These are phyloP conservation scores for Ophiocytium majus DNA, from an alignment of 352 stramenopile genomes.

Conservation along the genomic window DNA sequence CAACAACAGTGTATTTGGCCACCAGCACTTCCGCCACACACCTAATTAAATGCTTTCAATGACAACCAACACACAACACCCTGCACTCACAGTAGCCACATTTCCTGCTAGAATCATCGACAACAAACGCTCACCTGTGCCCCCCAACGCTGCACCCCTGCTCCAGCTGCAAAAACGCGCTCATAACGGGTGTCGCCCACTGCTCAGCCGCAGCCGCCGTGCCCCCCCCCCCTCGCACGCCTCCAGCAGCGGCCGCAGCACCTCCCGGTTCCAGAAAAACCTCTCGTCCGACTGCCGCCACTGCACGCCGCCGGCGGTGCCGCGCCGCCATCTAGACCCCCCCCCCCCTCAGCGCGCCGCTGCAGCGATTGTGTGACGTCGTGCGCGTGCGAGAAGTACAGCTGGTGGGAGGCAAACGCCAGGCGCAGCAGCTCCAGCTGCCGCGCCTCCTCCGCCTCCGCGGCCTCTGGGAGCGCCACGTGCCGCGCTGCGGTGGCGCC, in stretches of 20 bases:
- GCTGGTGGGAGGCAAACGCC: constrained; percentile 51
- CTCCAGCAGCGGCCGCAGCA: constrained; percentile 52
- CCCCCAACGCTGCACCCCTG: constrained; percentile 31
- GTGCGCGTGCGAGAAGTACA: constrained; percentile 58
- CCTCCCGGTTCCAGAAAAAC: constrained; percentile 60
- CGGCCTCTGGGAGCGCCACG: constrained; percentile 27
- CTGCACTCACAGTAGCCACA: too few relatives aligned
- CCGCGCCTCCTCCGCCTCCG: constrained; percentile 44
- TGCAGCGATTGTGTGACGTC: constrained; percentile 59
- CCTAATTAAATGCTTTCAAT: too few relatives aligned
- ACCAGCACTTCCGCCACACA: too few relatives aligned
- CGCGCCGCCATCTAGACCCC: too few relatives aligned
- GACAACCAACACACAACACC: too few relatives aligned
- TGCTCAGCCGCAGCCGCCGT: constrained; percentile 26
- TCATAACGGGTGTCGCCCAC: constrained; percentile 55
- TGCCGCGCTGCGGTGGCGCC: too few relatives aligned
- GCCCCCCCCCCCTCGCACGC: neutral
- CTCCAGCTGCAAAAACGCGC: constrained; percentile 48
- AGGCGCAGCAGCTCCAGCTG: constrained; percentile 57
- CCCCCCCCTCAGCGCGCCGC: constrained; percentile 17
- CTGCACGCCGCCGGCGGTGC: too few relatives aligned
- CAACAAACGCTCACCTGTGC: neutral
- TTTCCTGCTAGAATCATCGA: too few relatives aligned
- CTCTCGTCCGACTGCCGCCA: constrained; percentile 37
- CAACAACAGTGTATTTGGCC: too few relatives aligned